phyloP scores from a whole-genome alignment of 495 filamentous ascomycete genomes.

The Podospora bellae-mahoneyi region DNA sequence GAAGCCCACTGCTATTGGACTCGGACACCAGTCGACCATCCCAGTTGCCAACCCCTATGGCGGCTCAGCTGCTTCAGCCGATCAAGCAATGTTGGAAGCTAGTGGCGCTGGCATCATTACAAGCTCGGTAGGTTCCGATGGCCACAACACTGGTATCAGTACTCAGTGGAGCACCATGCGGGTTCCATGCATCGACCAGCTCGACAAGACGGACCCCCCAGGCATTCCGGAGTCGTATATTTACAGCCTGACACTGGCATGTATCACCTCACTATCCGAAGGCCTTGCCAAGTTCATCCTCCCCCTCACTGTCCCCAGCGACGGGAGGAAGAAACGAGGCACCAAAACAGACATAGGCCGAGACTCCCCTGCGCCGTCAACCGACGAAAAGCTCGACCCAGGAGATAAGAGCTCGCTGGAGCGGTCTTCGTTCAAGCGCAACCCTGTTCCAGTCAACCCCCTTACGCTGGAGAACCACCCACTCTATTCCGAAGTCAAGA shows the following conservation, averaged over 20 bases:
- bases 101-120: constrained; percentile 87
- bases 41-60: constrained; percentile 51
- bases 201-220: constrained; percentile 88
- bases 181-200: constrained; percentile 85
- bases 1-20: constrained; percentile 79
- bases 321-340: constrained; percentile 51
- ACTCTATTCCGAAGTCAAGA: constrained; percentile 63
- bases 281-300: constrained; percentile 89
- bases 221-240: constrained; percentile 85
- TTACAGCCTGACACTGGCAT: constrained; percentile 83
- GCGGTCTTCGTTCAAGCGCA: constrained; percentile 52
- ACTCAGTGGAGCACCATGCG: constrained; percentile 84
- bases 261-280: constrained; percentile 83
- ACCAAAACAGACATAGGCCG: constrained; percentile 42
- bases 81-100: constrained; percentile 83
- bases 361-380: constrained; percentile 40
- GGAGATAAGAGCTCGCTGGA: constrained; percentile 42
- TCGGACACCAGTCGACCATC: constrained; percentile 79
- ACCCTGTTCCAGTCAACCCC: constrained; percentile 75
- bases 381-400: constrained; percentile 29
- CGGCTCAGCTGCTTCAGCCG: constrained; percentile 47
- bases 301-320: constrained; percentile 74
- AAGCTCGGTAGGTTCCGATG: constrained; percentile 62
- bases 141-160: constrained; percentile 73
- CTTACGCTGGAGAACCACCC: constrained; percentile 67